Evolutionary conservation across 2,329 filamentous ascomycete species (phyloP).

Genomic region (Ascochyta fabae): DNA sequence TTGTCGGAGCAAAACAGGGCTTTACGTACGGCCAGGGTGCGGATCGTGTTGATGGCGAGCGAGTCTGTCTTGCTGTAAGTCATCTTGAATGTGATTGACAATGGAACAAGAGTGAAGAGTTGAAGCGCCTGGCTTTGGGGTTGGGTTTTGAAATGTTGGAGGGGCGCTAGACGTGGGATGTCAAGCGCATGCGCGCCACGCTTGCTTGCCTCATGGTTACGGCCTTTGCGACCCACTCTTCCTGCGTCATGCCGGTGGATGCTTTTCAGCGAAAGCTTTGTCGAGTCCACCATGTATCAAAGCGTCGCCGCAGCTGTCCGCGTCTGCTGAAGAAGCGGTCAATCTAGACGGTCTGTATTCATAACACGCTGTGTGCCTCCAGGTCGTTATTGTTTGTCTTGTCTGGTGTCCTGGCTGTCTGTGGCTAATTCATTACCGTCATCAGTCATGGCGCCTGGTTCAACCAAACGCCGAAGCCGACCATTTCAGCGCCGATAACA

Average conservation of each 20-base stretch:
- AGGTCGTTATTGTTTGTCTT: not conserved
- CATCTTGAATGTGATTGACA: constrained; percentile 65
- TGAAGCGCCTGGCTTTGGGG: constrained; percentile 15
- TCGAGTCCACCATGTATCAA: constrained; percentile 15
- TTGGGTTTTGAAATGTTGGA: constrained; percentile 3
- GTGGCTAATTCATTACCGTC: constrained; percentile 9
- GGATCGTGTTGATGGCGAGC: constrained; percentile 98
- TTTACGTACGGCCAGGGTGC: constrained; percentile 84
- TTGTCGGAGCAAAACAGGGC: constrained; percentile 12
- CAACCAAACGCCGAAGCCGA: constrained; percentile 17
- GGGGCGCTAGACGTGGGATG: constrained; percentile 10
- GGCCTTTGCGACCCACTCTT: constrained; percentile 3
- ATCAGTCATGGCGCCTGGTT: constrained; percentile 1
- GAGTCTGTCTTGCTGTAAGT: constrained; percentile 85
- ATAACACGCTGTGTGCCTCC: not conserved
- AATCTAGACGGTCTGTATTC: not conserved
- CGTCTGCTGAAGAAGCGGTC: constrained; percentile 9
- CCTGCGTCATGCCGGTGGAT: constrained; percentile 13
- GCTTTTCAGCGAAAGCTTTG: constrained; percentile 11
- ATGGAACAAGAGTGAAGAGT: constrained; percentile 20
- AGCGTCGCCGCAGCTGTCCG: constrained; percentile 22
- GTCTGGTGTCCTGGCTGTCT: not conserved
- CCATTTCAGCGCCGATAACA: constrained; percentile 6
- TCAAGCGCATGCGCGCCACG: constrained; percentile 4
- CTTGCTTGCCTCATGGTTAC: constrained; percentile 7